Base-by-base conservation (phyloP, 176 grass and related monocot species). In the Areca catechu region DNA sequence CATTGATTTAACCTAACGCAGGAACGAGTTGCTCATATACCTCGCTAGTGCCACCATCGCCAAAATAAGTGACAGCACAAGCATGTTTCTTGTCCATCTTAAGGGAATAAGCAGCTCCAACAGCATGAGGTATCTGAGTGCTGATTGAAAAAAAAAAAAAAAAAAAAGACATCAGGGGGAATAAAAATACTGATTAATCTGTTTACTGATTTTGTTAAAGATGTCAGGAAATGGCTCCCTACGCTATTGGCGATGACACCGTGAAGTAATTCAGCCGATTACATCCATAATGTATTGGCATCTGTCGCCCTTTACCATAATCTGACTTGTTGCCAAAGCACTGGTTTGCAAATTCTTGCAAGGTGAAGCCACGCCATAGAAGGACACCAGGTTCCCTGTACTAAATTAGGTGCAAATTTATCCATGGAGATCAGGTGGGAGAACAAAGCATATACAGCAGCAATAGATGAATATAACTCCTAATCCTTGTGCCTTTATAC, bases 201-300 rank as follows among this genome's bases (percentile, higher is more conserved):
- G 24, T 50, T 37, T 71, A 12, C 18, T 48, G 15, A 5, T 7
- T 2, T 7, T 28, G 34, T 43, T 43, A 43, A 43, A 43, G 34
- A 14, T 43, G 34, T 43, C 34, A 83, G 56, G 67, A 68, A 50
- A 51, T 57, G 57, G 59, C 48, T 53, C 68, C 80, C 68, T 84
- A 98, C 93, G 81, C 76, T 7, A 98, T 92, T 24, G 93, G 78
- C 1, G 93, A 98, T 20, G 93, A 98, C 34, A 98, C 81, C 0
- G 88, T 92, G 65, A 92, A 98, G 83, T 92, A 98, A 57, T 98
- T 98, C 68, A 98, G 76, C 29, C 76, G 78, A 48, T 76, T 92
- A 3, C 80, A 92, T 23, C 93, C 93, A 15, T 98, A 98, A 28
- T 98, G 93, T 24, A 98, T 98, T 17, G 88, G 93, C 93, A 98